A percentile compares a stretch with the other conserved stretches of the same genome.
Conservation (phyloP, 2,329 filamentous ascomycete genomes). For the Chaetomium globosum region DNA sequence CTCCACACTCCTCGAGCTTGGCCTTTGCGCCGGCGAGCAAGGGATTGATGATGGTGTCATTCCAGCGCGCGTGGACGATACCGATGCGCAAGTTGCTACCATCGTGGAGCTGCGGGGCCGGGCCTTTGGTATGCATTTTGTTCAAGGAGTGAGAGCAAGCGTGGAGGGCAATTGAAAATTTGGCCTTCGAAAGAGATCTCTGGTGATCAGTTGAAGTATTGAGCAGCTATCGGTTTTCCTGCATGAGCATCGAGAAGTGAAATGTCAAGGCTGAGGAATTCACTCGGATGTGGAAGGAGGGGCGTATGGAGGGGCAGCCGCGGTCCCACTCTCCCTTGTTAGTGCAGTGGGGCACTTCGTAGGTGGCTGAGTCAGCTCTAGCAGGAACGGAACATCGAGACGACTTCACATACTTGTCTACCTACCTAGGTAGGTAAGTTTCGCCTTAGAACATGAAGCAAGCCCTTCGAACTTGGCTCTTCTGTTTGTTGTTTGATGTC, state of each 20-base stretch:
- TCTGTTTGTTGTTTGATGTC: not conserved
- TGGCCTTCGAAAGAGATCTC: not conserved
- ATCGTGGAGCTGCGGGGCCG: conserved; percentile 61
- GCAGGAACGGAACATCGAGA: not conserved
- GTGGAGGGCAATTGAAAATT: not conserved
- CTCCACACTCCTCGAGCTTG: conserved; percentile 75
- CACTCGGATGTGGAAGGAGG: not conserved
- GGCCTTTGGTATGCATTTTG: conserved; percentile 58
- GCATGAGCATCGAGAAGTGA: not conserved
- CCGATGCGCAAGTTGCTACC: conserved; percentile 81
- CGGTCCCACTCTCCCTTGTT: not conserved
- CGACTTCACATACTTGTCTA: not conserved
- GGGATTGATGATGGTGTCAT: conserved; percentile 81
- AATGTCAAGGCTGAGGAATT: not conserved
- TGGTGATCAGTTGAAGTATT: not conserved
- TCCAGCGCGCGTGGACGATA: conserved; percentile 97
- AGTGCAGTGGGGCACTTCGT: too few species aligned
- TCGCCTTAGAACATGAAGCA: not conserved
- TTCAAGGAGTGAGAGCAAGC: conserved; percentile 39
- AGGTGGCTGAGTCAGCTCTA: not conserved
- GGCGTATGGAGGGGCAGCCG: conserved; percentile 6
- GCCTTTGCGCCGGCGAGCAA: conserved; percentile 80
- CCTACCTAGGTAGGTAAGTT: too few species aligned
- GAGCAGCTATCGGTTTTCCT: not conserved
- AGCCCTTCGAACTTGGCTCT: not conserved